These are phyloP conservation scores for Kurtzmaniella quercitrusa DNA, from an alignment of 1,139 yeast genomes.

Conservation along the genomic window DNA sequence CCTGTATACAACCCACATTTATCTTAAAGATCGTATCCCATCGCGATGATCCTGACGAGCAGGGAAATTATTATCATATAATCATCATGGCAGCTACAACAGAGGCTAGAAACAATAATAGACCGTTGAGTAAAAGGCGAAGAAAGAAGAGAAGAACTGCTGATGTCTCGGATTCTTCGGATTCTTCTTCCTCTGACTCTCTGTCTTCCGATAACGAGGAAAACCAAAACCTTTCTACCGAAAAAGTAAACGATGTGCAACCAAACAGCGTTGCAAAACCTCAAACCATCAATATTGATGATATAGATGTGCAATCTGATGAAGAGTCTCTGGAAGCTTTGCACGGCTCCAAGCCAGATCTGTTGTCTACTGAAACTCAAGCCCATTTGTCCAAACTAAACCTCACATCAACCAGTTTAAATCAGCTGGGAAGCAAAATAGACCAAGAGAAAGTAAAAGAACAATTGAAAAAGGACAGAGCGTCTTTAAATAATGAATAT, in stretches of 20 bases:
- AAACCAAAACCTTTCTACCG: slow-evolving; percentile 9
- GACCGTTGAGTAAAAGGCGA: slow-evolving; percentile 34
- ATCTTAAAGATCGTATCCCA: slow-evolving; percentile 2
- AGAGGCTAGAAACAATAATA: slow-evolving; percentile 3
- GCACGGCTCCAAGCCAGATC: slow-evolving; percentile 10
- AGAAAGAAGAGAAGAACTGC: slow-evolving; percentile 82
- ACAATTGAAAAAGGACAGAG: slow-evolving; percentile 25
- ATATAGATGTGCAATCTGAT: slow-evolving; percentile 36
- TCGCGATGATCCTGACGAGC: neutral
- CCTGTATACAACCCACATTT: neutral
- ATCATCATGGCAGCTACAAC: neutral
- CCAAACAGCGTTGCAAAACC: slow-evolving; percentile 3
- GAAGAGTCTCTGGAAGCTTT: slow-evolving; percentile 19
- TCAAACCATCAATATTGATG: slow-evolving; percentile 29
- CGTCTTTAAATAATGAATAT: slow-evolving; percentile 47
- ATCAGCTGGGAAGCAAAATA: slow-evolving; percentile 11
- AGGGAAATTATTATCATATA: neutral
- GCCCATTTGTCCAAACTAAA: slow-evolving; percentile 22
- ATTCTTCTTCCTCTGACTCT: slow-evolving; percentile 37
- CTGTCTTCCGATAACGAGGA: slow-evolving; percentile 16
- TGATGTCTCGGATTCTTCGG: slow-evolving; percentile 44
- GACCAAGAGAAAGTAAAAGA: slow-evolving; percentile 20
- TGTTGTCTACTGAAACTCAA: slow-evolving; percentile 20
- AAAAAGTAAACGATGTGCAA: slow-evolving; percentile 10
- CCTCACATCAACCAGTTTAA: slow-evolving; percentile 22